phyloP scores from a whole-genome alignment of 805 yeast genomes.

The Lipomyces yamadae region DNA sequence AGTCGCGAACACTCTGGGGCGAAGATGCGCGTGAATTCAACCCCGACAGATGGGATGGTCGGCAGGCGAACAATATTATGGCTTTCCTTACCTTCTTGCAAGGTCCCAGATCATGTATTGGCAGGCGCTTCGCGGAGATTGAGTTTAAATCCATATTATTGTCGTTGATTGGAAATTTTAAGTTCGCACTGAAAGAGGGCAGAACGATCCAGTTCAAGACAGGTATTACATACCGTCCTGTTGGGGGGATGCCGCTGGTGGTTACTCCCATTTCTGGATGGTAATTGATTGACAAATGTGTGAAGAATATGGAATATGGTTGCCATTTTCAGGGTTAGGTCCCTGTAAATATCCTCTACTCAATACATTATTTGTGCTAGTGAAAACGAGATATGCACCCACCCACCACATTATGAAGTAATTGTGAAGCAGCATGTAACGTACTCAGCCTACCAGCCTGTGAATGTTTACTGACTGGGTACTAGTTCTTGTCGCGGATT shows the following conservation, averaged over 20 bases:
- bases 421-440: no score
- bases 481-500: no score
- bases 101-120: constrained; percentile 35
- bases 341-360: no score
- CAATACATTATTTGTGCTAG: no score
- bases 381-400: no score
- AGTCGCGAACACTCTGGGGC: constrained; percentile 27
- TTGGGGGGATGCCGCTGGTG: constrained; percentile 22
- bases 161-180: constrained; percentile 22
- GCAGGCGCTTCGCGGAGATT: constrained; percentile 30
- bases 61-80: constrained; percentile 18
- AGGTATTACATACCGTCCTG: constrained; percentile 25
- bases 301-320: no score
- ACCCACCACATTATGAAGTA: no score
- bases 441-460: no score
- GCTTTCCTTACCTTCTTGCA: constrained; percentile 30
- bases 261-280: constrained; percentile 13
- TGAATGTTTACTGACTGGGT: no score
- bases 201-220: constrained; percentile 16
- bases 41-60: constrained; percentile 32
- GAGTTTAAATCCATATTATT: constrained; percentile 28
- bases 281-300: background rate
- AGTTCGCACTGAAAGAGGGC: constrained; percentile 14
- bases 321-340: no score
- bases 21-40: constrained; percentile 32